Evolutionary conservation across 2,329 filamentous ascomycete species (phyloP).

Genomic region (Alternaria arbusti): DNA sequence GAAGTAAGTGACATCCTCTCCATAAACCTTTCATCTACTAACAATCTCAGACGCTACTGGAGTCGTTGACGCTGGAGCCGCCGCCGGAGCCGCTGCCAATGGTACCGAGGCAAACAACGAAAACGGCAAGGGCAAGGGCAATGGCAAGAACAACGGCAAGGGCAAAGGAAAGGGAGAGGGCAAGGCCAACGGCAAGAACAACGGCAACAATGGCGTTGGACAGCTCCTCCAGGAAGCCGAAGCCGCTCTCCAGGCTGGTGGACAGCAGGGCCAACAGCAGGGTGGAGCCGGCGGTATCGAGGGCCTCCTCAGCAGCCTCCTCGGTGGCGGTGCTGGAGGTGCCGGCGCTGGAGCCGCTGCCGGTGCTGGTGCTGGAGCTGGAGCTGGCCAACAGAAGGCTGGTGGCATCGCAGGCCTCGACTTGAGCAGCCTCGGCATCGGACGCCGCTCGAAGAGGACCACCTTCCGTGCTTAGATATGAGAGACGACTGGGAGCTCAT

Average conservation of each 20-base stretch:
- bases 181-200: conserved; percentile 5
- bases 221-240: conserved; percentile 12
- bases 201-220: not conserved
- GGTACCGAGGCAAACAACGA: not conserved
- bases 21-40: not conserved
- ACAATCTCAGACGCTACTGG: conserved; percentile 14
- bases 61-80: not conserved
- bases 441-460: conserved; percentile 13
- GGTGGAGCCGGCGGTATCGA: conserved; percentile 3
- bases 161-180: conserved; percentile 11
- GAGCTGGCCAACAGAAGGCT: conserved; percentile 2
- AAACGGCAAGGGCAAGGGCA: conserved; percentile 16
- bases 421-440: conserved; percentile 10
- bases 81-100: not conserved
- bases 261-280: conserved; percentile 9
- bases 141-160: conserved; percentile 13
- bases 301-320: not conserved
- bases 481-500: not conserved
- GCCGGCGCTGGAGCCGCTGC: conserved; percentile 9
- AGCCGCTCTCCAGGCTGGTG: conserved; percentile 11
- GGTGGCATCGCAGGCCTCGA: conserved; percentile 6
- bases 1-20: conserved; percentile 10
- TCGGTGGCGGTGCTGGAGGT: conserved; percentile 3
- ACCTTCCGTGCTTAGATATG: conserved; percentile 18
- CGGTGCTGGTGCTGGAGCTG: not conserved